Evolutionary conservation across 192 early-diverging fungal genomes (phyloP).

Genomic region (Diversispora eburnea): DNA sequence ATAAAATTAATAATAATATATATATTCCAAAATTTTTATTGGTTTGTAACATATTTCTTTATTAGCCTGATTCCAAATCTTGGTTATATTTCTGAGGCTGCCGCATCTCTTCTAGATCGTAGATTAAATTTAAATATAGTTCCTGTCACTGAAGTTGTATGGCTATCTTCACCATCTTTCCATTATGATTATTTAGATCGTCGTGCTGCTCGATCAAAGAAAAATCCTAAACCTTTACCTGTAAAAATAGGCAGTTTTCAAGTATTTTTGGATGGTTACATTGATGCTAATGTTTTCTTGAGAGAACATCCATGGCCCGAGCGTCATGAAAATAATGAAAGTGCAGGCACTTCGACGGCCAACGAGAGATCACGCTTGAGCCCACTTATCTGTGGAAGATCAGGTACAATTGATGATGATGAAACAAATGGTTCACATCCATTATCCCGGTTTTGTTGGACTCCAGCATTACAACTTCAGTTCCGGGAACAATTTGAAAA

Average conservation of each 20-base stretch:
- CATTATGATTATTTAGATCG: conserved; percentile 68
- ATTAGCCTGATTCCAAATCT: conserved; percentile 79
- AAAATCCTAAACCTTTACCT: conserved; percentile 58
- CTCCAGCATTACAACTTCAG: conserved; percentile 44
- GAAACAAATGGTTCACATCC: conserved; percentile 20
- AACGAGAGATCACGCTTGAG: background rate
- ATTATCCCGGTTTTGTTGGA: conserved; percentile 44
- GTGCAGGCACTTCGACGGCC: conserved; percentile 15
- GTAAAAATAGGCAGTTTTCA: conserved; percentile 83
- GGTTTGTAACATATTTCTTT: background rate
- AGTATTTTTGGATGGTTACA: conserved; percentile 74
- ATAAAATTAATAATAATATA: background rate
- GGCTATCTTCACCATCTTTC: conserved; percentile 70
- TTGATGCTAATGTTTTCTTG: conserved; percentile 83
- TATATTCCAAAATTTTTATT: background rate
- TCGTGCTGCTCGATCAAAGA: conserved; percentile 34
- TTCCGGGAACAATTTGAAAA: conserved; percentile 72
- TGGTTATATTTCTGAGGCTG: conserved; percentile 89
- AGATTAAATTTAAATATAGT: conserved; percentile 75
- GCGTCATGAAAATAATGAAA: conserved; percentile 8
- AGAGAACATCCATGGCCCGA: conserved; percentile 55
- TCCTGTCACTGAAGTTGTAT: conserved; percentile 75
- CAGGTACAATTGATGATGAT: background rate
- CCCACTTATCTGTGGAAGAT: background rate
- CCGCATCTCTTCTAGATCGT: conserved; percentile 74